Evolutionary conservation across 2,329 filamentous ascomycete species (phyloP).

Genomic region (Apiospora phragmitis): DNA sequence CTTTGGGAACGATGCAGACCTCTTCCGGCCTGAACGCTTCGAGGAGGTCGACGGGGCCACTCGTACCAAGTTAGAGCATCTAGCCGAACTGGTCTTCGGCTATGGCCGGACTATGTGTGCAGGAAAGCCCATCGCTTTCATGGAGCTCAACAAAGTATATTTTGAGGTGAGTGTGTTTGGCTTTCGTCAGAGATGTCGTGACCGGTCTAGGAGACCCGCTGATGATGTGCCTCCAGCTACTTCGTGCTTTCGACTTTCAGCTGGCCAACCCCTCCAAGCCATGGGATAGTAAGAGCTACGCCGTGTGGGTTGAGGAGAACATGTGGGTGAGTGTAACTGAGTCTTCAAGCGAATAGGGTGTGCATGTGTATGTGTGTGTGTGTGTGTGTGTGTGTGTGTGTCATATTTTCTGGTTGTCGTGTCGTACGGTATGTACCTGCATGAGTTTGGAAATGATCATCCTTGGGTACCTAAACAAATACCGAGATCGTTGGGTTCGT

Average conservation of each 20-base stretch:
- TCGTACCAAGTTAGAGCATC: slow-evolving; percentile 30
- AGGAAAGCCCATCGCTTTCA: slow-evolving; percentile 39
- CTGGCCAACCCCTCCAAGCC: slow-evolving; percentile 23
- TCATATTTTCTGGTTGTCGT: not conserved
- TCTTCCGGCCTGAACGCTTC: slow-evolving; percentile 44
- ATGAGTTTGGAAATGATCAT: not conserved
- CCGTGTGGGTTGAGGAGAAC: slow-evolving; percentile 29
- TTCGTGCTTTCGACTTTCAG: slow-evolving; percentile 26
- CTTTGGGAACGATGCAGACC: slow-evolving; percentile 33
- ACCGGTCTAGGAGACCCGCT: not conserved
- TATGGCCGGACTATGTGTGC: slow-evolving; percentile 38
- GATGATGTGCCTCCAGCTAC: not conserved
- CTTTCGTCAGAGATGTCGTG: not conserved
- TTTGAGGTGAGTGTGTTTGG: slow-evolving; percentile 34
- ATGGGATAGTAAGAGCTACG: slow-evolving; percentile 25
- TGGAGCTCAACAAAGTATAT: slow-evolving; percentile 41
- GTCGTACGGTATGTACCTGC: not conserved
- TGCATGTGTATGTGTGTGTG: not conserved
- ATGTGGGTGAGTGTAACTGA: slow-evolving; percentile 30
- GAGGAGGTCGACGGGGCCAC: slow-evolving; percentile 31
- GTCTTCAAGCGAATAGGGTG: not conserved
- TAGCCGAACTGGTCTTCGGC: slow-evolving; percentile 37
- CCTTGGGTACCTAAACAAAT: not conserved
- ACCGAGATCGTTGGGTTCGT: not conserved
- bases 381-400: not conserved